Evolutionary conservation across 805 yeast genomes (phyloP).

Genomic region (Saturnispora dispora): DNA sequence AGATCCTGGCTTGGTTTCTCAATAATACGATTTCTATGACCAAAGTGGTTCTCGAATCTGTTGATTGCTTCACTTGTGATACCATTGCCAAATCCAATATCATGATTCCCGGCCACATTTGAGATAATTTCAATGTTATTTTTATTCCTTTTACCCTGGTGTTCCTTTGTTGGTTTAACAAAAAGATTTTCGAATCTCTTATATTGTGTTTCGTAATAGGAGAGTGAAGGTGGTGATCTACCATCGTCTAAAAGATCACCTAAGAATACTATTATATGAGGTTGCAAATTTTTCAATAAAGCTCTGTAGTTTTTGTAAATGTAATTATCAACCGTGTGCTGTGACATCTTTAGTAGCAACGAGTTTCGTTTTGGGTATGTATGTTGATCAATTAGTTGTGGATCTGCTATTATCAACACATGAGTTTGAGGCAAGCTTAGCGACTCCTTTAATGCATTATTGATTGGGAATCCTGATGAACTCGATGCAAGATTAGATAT

Average conservation of each 20-base stretch:
- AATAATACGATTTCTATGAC: conserved; percentile 51
- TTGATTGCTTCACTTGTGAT: conserved; percentile 45
- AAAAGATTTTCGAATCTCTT: conserved; percentile 57
- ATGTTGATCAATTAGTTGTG: conserved; percentile 81
- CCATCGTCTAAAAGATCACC: conserved; percentile 97
- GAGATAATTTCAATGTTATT: conserved; percentile 33
- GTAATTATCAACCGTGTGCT: conserved; percentile 63
- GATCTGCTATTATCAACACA: conserved; percentile 67
- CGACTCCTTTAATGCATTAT: not conserved
- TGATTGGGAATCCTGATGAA: conserved; percentile 4
- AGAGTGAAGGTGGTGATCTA: conserved; percentile 37
- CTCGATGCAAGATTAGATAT: not conserved
- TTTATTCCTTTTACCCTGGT: conserved; percentile 5
- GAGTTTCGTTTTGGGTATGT: conserved; percentile 72
- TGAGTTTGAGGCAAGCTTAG: conserved; percentile 7
- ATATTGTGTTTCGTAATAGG: conserved; percentile 53
- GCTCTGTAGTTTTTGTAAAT: conserved; percentile 66
- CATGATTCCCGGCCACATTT: conserved; percentile 81
- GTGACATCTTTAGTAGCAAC: conserved; percentile 44
- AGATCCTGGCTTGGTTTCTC: conserved; percentile 61
- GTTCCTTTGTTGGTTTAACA: conserved; percentile 26
- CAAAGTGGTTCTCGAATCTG: conserved; percentile 66
- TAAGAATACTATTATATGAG: conserved; percentile 68
- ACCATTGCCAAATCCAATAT: conserved; percentile 82
- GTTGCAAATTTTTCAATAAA: conserved; percentile 50